Evolutionary conservation across 441 rosid species (phyloP).

Genomic region (Theobroma grandiflorum): DNA sequence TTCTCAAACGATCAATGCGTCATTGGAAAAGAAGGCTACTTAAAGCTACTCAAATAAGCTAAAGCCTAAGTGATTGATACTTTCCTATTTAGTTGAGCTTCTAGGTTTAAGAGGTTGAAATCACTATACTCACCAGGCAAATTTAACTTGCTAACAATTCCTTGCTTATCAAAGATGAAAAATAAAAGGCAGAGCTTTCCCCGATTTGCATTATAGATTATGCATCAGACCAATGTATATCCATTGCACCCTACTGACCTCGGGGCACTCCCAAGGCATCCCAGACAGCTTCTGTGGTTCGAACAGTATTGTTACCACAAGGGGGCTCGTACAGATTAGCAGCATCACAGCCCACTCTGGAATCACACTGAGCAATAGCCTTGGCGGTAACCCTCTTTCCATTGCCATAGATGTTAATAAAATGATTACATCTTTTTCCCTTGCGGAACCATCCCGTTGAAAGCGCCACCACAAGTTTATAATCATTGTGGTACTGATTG

Average conservation of each 20-base stretch:
- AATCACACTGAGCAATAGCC: conserved; percentile 47
- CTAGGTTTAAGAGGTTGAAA: too few relatives aligned
- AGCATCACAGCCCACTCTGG: conserved; percentile 33
- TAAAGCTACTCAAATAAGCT: too few relatives aligned
- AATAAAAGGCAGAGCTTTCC: too few relatives aligned
- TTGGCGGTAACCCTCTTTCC: conserved; percentile 33
- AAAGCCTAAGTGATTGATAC: too few relatives aligned
- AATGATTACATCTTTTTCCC: conserved; percentile 30
- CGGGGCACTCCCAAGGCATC: conserved; percentile 28
- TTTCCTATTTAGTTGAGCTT: too few relatives aligned
- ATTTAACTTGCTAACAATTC: too few relatives aligned
- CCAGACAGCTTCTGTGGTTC: conserved; percentile 44
- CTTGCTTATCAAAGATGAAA: too few relatives aligned
- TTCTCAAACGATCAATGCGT: too few relatives aligned
- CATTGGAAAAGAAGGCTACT: too few relatives aligned
- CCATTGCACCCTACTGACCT: not conserved
- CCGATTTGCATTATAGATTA: too few relatives aligned
- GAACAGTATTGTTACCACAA: conserved; percentile 40
- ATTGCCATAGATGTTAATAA: conserved; percentile 35
- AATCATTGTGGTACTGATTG: not conserved
- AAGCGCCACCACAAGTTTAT: not conserved
- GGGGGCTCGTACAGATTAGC: conserved; percentile 38
- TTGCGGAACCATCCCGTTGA: conserved; percentile 40
- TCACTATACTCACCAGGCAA: too few relatives aligned
- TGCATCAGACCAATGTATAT: not conserved